phyloP scores from a whole-genome alignment of 768 basidiomycete genomes.

The Hericium rajendrae region DNA sequence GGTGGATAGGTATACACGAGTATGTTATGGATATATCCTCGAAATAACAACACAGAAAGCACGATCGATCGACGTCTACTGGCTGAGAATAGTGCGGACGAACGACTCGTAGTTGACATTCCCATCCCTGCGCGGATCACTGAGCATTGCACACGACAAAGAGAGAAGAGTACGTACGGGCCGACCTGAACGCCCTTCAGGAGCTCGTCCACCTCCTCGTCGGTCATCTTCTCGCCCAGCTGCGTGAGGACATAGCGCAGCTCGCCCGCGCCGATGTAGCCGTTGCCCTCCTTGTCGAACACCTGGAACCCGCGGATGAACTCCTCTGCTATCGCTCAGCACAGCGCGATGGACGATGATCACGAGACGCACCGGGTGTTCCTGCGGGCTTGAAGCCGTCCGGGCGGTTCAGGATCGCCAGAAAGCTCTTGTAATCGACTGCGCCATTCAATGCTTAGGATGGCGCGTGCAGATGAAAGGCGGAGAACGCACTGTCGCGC shows the following conservation, averaged over 20 bases:
- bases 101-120: constrained; percentile 98
- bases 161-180: constrained; percentile 41
- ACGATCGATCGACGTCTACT: constrained; percentile 36
- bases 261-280: constrained; percentile 86
- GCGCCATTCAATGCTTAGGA: not conserved
- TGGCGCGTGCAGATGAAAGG: not conserved
- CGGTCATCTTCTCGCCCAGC: constrained; percentile 96
- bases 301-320: constrained; percentile 99
- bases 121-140: constrained; percentile 56
- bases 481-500: constrained; percentile 50
- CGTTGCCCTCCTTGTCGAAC: constrained; percentile 93
- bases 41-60: not conserved
- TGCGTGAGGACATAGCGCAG: constrained; percentile 77
- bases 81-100: constrained; percentile 86
- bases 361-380: constrained; percentile 64
- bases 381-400: constrained; percentile 98
- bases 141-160: not conserved
- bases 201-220: constrained; percentile 96
- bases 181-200: constrained; percentile 93
- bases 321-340: constrained; percentile 53
- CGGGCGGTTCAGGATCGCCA: constrained; percentile 85
- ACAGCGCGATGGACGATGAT: not conserved
- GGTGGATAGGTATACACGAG: not conserved
- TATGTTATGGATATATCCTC: not conserved
- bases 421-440: constrained; percentile 92